Base-by-base conservation (phyloP, 116 monocot species). In the Papilionanthe hybrid region DNA sequence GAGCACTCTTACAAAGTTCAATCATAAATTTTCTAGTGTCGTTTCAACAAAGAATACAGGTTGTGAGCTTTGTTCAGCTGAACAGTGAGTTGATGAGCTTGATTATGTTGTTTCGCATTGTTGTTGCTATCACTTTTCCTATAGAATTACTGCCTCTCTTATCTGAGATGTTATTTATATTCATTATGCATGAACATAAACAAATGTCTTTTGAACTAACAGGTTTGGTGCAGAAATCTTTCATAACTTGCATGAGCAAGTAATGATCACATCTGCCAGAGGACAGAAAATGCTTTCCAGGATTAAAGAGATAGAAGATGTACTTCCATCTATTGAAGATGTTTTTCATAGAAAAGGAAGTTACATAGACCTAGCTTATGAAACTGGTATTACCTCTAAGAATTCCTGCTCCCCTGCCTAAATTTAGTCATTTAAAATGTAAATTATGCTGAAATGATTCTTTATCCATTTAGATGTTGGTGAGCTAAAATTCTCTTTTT, bases 211-310 rank as follows among this genome's bases (percentile, higher is more conserved):
- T 53, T 28, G 2, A 72, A 65, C 28, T 72, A 42, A 23, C 79
- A 99, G 99, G 81, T 99, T 95, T 93, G 93, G 93, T 69, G 91
- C 99, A n/a, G 93, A 99, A 82, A 80, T 99, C 85, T 99, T 99
- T 75, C 95, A 90, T 74, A 93, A 93, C 76, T 80, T 99, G 56
- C 94, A 99, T 80, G 99, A 95, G 50, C 93, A 99, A 85, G 82
- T 93, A 45, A 86, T 78, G 45, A 67, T 82, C 20, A 93, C 93
- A 82, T 68, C 93, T 79, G 83, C 89, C 73, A 99, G 99, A 84
- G 90, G 92, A 29, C 84, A 83, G 73, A 90, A 78, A 84, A 82
- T 99, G 86, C 76, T 89, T 87, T 78, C 73, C 55, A 89, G 91
- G 75, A 86, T 99, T 22, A 84, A 86, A 77, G 86, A 74, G 74